Evolutionary conservation across 805 yeast species (phyloP).

Genomic region (Priceomyces melissophilus): DNA sequence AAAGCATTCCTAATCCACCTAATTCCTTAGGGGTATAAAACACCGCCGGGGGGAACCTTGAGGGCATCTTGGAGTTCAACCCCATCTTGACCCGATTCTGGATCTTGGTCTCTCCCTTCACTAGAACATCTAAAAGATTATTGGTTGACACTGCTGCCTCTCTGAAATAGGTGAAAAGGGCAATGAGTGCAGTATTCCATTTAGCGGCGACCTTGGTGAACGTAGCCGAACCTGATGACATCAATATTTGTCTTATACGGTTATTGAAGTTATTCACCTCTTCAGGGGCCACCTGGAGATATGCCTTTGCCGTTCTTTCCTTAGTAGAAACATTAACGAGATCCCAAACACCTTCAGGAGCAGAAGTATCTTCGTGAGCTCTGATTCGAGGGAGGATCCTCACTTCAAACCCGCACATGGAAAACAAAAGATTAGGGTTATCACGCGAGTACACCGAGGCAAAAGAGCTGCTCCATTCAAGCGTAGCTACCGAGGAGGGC

Average conservation of each 20-base stretch:
- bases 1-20: conserved; percentile 96
- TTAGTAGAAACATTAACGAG: conserved; percentile 64
- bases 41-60: conserved; percentile 97
- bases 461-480: conserved; percentile 76
- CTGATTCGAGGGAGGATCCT: conserved; percentile 78
- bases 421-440: conserved; percentile 81
- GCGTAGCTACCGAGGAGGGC: conserved; percentile 67
- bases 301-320: conserved; percentile 88
- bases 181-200: conserved; percentile 90
- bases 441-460: conserved; percentile 89
- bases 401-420: conserved; percentile 95
- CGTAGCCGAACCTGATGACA: conserved; percentile 95
- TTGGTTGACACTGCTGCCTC: conserved; percentile 90
- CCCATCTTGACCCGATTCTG: conserved; percentile 95
- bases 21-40: conserved; percentile 96
- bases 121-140: conserved; percentile 71
- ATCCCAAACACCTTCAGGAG: conserved; percentile 91
- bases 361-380: conserved; percentile 47
- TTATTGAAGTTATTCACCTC: conserved; percentile 79
- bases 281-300: conserved; percentile 73
- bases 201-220: conserved; percentile 91
- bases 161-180: conserved; percentile 84
- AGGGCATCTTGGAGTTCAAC: conserved; percentile 95
- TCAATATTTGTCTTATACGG: conserved; percentile 80
- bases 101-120: conserved; percentile 86